These are phyloP conservation scores for Taiozyma onychis DNA, from an alignment of 1,139 yeast genomes.

Conservation along the genomic window DNA sequence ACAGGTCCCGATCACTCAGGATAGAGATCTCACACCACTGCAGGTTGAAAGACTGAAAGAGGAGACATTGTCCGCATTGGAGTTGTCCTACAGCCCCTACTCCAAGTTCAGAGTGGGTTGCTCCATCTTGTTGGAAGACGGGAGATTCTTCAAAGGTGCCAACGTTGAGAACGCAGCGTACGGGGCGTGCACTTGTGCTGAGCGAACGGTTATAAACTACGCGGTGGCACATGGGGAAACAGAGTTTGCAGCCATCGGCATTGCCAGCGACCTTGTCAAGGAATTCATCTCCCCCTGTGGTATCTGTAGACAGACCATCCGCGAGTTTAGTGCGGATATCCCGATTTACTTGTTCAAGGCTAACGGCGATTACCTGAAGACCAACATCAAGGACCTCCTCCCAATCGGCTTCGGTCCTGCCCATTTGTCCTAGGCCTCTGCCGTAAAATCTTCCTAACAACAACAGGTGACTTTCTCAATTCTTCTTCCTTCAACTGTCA, in stretches of 20 bases:
- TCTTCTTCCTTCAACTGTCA: too few relatives aligned
- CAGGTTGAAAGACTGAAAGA: slow-evolving; percentile 6
- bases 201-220: slow-evolving; percentile 67
- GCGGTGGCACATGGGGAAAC: slow-evolving; percentile 52
- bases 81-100: slow-evolving; percentile 69
- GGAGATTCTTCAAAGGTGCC: slow-evolving; percentile 59
- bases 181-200: slow-evolving; percentile 90
- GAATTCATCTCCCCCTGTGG: slow-evolving; percentile 83
- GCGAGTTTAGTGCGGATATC: slow-evolving; percentile 58
- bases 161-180: slow-evolving; percentile 92
- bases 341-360: slow-evolving; percentile 59
- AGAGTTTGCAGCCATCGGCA: slow-evolving; percentile 58
- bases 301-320: slow-evolving; percentile 80
- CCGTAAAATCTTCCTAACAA: too few relatives aligned
- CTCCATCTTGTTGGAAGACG: slow-evolving; percentile 49
- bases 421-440: slow-evolving; percentile 31
- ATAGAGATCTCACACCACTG: neutral
- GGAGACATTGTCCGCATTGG: slow-evolving; percentile 34
- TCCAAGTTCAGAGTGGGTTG: slow-evolving; percentile 89
- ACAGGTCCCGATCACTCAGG: neutral
- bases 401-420: slow-evolving; percentile 90
- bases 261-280: slow-evolving; percentile 55
- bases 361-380: slow-evolving; percentile 40
- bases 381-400: slow-evolving; percentile 55
- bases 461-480: too few relatives aligned